These are phyloP conservation scores for Avena insularis DNA, from an alignment of 176 grass and related monocot species.

Conservation along the genomic window DNA sequence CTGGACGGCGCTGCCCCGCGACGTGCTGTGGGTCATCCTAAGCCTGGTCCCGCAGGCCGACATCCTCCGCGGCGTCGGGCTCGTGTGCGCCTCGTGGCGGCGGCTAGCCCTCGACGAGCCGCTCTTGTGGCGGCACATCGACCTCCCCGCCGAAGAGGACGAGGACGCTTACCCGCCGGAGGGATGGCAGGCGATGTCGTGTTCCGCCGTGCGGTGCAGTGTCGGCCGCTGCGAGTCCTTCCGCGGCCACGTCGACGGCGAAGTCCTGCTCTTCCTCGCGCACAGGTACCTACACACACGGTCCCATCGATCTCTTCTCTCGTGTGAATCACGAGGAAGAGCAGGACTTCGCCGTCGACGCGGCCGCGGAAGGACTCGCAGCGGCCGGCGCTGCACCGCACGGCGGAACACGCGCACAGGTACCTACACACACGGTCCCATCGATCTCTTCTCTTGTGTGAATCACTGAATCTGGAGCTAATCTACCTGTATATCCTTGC, in stretches of 20 bases:
- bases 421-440: background rate
- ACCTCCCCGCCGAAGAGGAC: background rate
- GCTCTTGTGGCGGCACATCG: background rate
- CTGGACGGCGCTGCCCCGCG: background rate
- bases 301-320: background rate
- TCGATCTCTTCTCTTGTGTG: background rate
- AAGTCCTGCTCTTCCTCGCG: background rate
- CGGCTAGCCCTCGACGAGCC: background rate
- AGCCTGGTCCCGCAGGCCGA: background rate
- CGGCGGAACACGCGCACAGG: background rate
- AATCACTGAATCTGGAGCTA: no score
- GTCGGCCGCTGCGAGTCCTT: constrained; percentile 3
- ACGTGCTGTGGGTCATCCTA: background rate
- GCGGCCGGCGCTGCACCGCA: no score
- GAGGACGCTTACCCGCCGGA: background rate
- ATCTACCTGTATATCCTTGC: no score
- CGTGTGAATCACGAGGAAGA: no score
- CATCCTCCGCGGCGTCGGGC: background rate
- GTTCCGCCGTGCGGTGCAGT: background rate
- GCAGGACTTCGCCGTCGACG: no score
- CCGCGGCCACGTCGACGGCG: background rate
- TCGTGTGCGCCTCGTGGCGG: background rate
- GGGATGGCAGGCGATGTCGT: background rate
- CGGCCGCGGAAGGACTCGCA: no score
- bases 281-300: background rate